phyloP scores from a whole-genome alignment of 2,329 filamentous ascomycete genomes.

The Fusarium pininemorale region DNA sequence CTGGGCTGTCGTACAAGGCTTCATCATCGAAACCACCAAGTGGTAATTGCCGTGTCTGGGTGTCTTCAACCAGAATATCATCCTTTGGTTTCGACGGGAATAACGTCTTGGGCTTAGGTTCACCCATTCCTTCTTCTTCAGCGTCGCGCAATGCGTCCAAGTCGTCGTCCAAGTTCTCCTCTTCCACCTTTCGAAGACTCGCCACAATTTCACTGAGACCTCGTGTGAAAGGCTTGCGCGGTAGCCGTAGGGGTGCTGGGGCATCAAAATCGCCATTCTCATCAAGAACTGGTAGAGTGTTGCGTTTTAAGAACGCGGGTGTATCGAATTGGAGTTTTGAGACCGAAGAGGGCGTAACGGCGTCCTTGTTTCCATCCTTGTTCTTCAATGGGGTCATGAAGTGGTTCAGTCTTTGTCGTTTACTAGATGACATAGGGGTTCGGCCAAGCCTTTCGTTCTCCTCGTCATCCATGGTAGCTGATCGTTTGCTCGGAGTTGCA shows the following conservation, averaged over 20 bases:
- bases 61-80: constrained; percentile 56
- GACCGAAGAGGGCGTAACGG: constrained; percentile 59
- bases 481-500: constrained; percentile 60
- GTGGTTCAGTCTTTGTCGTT: constrained; percentile 67
- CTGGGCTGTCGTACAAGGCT: constrained; percentile 62
- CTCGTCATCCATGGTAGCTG: constrained; percentile 42
- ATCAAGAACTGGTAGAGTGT: constrained; percentile 60
- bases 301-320: constrained; percentile 72
- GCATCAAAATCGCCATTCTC: constrained; percentile 64
- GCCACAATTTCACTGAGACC: constrained; percentile 80
- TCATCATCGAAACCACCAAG: constrained; percentile 73
- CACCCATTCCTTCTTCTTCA: constrained; percentile 59
- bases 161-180: constrained; percentile 76
- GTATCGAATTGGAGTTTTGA: constrained; percentile 72
- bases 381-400: constrained; percentile 73
- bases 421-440: constrained; percentile 66
- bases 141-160: constrained; percentile 77
- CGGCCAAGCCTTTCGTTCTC: constrained; percentile 50
- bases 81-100: constrained; percentile 43
- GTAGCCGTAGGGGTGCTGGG: constrained; percentile 61
- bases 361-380: constrained; percentile 50
- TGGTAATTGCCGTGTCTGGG: constrained; percentile 53
- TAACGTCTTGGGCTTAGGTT: constrained; percentile 32
- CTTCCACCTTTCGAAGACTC: constrained; percentile 73
- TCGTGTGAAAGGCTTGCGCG: constrained; percentile 69